Evolutionary conservation across 2,329 filamentous ascomycete species (phyloP), one percentile per base, ranked within the genome.

Genomic region (Xylariaceae sp.): DNA sequence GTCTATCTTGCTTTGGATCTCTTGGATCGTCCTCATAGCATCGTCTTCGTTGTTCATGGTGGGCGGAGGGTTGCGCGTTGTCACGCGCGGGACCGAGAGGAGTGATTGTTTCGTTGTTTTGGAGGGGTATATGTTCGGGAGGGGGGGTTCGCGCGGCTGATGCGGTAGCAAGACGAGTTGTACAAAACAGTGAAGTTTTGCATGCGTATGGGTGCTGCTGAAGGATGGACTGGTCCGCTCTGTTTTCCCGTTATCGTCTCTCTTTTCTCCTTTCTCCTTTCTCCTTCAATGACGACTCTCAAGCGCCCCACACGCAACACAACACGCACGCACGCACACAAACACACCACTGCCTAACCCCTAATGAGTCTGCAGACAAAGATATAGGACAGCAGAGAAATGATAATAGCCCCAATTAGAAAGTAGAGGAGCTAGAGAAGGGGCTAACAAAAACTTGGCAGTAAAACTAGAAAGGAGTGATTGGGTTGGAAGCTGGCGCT

Each of bases 1-100:
- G 82, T 97, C 92, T 77, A 99, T 98, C 89, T 99, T 98, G 81
- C 88, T 90, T 79, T 90, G 87, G 79, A 99, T 92, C 76, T 92
- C 90, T 23, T 53, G 47, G n/a, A 65, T 61, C 36, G 48, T 51
- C 52, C 60, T 62, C 53, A 41, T 46, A 19, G 54, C 39, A 26
- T 65, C 61, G 6, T 65, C 61, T 26, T 65, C 59, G 53, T 45
- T 48, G 9, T 58, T 60, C 61, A 65, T 65, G 56, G 16, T 51
- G 63, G 58, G 56, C 61, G 26, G 17, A 65, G 40, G 46, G 69
- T 56, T 68, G 72, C 72, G 70, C 71, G 68, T 70, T 66, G 68
- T 71, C 71, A 71, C 72, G 72, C 72, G 72, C 71, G 68, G 68
- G 72, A 67, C 67, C 49, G 46, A 23, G 45, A 24, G 24, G 50